Conservation (phyloP, 805 yeast genomes). For the Candida ortonii region DNA sequence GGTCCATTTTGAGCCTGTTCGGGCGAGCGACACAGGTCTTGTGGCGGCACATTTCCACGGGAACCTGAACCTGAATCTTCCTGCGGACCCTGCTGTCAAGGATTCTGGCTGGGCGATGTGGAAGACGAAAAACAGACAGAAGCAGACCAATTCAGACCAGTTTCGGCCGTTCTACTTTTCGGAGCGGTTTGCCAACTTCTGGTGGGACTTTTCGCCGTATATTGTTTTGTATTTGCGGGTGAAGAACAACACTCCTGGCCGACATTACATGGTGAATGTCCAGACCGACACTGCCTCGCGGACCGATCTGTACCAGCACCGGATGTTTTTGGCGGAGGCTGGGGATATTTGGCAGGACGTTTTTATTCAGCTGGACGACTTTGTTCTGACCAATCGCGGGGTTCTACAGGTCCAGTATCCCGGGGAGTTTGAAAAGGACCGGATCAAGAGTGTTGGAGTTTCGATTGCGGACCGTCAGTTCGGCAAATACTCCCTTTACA, state of each 20-base stretch:
- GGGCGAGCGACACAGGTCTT: conserved; percentile 35
- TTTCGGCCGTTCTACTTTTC: conserved; percentile 40
- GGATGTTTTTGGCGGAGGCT: conserved; percentile 65
- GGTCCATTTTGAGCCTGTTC: conserved; percentile 40
- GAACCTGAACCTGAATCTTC: conserved; percentile 62
- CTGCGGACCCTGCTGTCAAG: conserved; percentile 58
- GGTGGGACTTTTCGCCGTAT: conserved; percentile 71
- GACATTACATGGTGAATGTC: conserved; percentile 75
- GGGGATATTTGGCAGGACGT: conserved; percentile 71
- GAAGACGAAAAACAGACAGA: conserved; percentile 65
- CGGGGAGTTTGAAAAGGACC: conserved; percentile 55
- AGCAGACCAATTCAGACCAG: conserved; percentile 34
- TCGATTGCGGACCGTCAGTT: conserved; percentile 75
- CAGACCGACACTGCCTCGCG: conserved; percentile 78
- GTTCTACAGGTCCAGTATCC: conserved; percentile 49
- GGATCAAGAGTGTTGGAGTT: conserved; percentile 70
- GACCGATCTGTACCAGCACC: conserved; percentile 79
- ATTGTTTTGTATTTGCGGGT: conserved; percentile 65
- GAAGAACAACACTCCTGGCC: conserved; percentile 51
- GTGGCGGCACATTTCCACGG: conserved; percentile 68
- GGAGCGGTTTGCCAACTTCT: conserved; percentile 36
- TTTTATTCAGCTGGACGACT: conserved; percentile 70
- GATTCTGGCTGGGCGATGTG: conserved; percentile 79
- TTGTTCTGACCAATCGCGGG: conserved; percentile 85
- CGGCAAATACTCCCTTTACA: conserved; percentile 68